A percentile compares a stretch with the other conserved stretches of the same genome.
These are phyloP conservation scores for Ogataea dorogensis DNA, from an alignment of 805 yeast species.

Conservation along the genomic window DNA sequence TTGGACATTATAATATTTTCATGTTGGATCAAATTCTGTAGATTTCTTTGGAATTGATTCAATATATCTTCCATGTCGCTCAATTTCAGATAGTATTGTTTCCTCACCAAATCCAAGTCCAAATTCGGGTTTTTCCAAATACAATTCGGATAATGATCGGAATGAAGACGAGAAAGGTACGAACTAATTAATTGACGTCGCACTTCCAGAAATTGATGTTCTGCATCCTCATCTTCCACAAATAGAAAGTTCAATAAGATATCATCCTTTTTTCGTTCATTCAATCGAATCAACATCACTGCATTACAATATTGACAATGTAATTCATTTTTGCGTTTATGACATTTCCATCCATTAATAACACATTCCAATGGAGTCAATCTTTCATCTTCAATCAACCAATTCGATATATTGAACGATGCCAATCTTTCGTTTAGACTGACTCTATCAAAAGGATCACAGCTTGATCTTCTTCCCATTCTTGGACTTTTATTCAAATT, in stretches of 20 bases:
- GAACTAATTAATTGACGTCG: conserved; percentile 27
- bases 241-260: conserved; percentile 16
- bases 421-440: conserved; percentile 41
- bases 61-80: conserved; percentile 29
- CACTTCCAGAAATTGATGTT: conserved; percentile 15
- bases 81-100: conserved; percentile 27
- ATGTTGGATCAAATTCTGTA: conserved; percentile 17
- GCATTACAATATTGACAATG: conserved; percentile 36
- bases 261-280: conserved; percentile 16
- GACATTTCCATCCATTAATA: conserved; percentile 52
- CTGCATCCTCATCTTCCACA: conserved; percentile 26
- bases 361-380: conserved; percentile 50
- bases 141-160: conserved; percentile 32
- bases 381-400: conserved; percentile 38
- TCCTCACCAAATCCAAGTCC: conserved; percentile 19
- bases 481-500: conserved; percentile 3
- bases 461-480: conserved; percentile 1
- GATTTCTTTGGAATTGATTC: conserved; percentile 15
- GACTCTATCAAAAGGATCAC: conserved; percentile 26
- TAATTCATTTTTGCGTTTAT: conserved; percentile 32
- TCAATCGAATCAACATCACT: conserved; percentile 29
- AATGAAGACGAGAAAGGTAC: conserved; percentile 24
- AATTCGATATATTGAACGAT: conserved; percentile 45
- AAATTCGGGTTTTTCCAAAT: conserved; percentile 22
- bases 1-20: conserved; percentile 12